Evolutionary conservation across 495 filamentous ascomycete genomes (phyloP), one percentile per base, ranked within the genome.

Genomic region (Aspergillus steynii): DNA sequence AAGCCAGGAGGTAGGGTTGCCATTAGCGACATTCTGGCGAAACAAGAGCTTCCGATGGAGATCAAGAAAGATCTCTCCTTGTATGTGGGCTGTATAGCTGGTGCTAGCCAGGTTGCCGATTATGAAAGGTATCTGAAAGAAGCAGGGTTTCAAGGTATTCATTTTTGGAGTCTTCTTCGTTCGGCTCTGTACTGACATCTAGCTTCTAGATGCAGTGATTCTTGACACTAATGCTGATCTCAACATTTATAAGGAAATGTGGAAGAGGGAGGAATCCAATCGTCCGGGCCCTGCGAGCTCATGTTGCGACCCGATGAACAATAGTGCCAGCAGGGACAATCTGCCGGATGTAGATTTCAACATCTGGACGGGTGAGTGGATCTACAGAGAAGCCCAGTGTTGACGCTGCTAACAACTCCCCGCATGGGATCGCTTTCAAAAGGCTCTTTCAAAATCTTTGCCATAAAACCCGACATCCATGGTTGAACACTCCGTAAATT

Each of bases 21-120:
- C 5, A 73, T 92, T 12, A 84, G 80, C n/a, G 88, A 90, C 68
- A 86, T 90, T 59, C 70, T 90, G 5, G 75, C 81, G 42, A 82
- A 76, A 65, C 78, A 82, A 66, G 61, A 69, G 25, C 72, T 89
- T 12, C 80, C 85, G 0, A 63, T 80, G 31, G 70, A 78, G 14
- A 34, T 90, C 26, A 71, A 65, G 20, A 73, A 69, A 2, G 70
- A 82, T 70, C 65, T 84, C 20, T 76, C 80, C 26, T 64, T 86
- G 50, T 85, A 88, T 68, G 80, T 85, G 34, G 86, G 85, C 1
- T 89, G 87, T 59, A 75, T 89, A 37, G 76, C 81, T 7, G 86
- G 88, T 20, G 85, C 86, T 0, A 85, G 82, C 54, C 57, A 73
- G 66, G 68, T 85, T 26, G 63, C 53, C 8, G 77, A 83, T 58